Base-by-base conservation (phyloP, 768 basidiomycete species). In the Sporobolomyces phaffii region DNA sequence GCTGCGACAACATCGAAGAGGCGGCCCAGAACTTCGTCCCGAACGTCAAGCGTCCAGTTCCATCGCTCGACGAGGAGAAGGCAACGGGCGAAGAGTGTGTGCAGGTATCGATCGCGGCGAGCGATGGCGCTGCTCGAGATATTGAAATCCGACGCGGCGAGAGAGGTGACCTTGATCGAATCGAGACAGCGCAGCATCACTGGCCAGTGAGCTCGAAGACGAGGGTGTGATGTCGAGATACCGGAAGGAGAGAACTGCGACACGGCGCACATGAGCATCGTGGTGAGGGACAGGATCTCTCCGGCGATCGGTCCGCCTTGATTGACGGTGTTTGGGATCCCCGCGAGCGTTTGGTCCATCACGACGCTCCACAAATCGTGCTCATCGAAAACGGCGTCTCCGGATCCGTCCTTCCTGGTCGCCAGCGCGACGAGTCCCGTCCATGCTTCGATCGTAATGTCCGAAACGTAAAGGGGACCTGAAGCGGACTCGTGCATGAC, bases 181-280 rank as follows among this genome's bases (percentile, higher is more conserved):
- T 82, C 80, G 43, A 93, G 78, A 0, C 87, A 85, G 38, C 78
- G 68, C 1, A 79, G 73, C 24, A 88, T 84, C 1, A 88, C 75
- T 0, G 83, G 80, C 93, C 93, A 97, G 15, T 81, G 82, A 2
- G 84, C 78, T 5, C 81, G 78, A 20, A 87, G 80, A 5, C 78
- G 78, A 28, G 77, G 77, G 8, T 65, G 62, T 24, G 80, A 75
- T 3, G 79, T 79, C 6, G 81, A 77, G 40, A 80, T 65, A 14
- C 87, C 87, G 36, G 80, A 77, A 5, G 70, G 66, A 1, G 86
- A 87, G 78, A 94, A 89, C 73, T 92, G 91, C 0, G 89, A 88
- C 17, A 93, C 77, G 2, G 86, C 83, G 64, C 84, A 87, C 2
- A 93, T 76, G 29, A 81, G 82, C 73, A 90, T 87, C 9, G 88